Percentiles rank a stretch among this genome's conserved stretches.
Evolutionary conservation across 2,329 filamentous ascomycete genomes (phyloP).

Genomic region (Neopestalotiopsis sp.): DNA sequence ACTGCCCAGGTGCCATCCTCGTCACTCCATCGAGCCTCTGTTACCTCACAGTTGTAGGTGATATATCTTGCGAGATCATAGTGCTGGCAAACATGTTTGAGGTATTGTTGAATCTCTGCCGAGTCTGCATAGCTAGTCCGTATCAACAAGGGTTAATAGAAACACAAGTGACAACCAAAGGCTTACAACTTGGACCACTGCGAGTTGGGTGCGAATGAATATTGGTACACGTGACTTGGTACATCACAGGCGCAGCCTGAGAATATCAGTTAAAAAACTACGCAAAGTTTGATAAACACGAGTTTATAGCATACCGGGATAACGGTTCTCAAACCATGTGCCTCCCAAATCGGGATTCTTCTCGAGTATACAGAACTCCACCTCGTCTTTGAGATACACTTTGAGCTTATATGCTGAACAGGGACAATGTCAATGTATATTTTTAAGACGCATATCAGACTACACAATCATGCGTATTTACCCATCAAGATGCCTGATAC

Average conservation of each 20-base stretch:
- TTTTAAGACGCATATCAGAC: background rate
- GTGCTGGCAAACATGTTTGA: background rate
- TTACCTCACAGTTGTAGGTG: background rate
- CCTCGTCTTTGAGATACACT: background rate
- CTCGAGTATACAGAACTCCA: slow-evolving; percentile 4
- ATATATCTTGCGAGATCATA: background rate
- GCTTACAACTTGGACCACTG: slow-evolving; percentile 6
- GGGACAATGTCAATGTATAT: background rate
- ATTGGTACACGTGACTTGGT: slow-evolving; percentile 4
- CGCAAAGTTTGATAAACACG: no score
- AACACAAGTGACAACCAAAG: background rate
- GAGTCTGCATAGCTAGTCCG: slow-evolving; percentile 4
- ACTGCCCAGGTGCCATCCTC: slow-evolving; percentile 1
- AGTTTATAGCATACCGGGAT: background rate
- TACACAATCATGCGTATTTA: background rate
- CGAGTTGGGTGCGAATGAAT: slow-evolving; percentile 6
- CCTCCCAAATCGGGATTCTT: slow-evolving; percentile 2
- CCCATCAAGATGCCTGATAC: slow-evolving; percentile 3
- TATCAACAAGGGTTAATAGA: background rate
- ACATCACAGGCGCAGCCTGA: slow-evolving; percentile 11
- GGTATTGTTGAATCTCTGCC: background rate
- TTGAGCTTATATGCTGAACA: background rate
- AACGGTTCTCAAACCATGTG: slow-evolving; percentile 9
- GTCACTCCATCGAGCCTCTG: background rate
- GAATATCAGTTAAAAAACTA: background rate